A percentile compares a stretch with the other conserved stretches of the same genome.
Conservation (phyloP, 2,329 filamentous ascomycete species). For the Nemania sp. region DNA sequence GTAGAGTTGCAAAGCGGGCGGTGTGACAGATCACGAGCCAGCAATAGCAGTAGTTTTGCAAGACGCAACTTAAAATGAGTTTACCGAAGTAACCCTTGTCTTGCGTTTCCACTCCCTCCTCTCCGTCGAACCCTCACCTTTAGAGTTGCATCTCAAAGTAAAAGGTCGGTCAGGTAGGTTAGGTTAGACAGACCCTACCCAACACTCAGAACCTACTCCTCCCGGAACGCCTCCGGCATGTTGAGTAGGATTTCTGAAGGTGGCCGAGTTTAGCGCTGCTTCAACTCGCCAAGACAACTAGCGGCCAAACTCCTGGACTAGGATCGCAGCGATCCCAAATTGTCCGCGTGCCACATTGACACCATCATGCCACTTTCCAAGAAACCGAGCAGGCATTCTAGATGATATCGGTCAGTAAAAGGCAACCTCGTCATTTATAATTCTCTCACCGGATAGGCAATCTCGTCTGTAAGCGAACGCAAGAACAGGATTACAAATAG, state of each 20-base stretch:
- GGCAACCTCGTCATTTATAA: background rate
- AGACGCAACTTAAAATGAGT: background rate
- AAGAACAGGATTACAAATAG: background rate
- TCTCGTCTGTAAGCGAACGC: background rate
- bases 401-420: background rate
- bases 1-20: conserved; percentile 1
- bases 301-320: background rate
- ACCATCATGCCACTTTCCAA: no score
- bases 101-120: background rate
- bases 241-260: background rate
- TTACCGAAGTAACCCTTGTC: conserved; percentile 4
- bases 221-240: background rate
- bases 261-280: background rate
- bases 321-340: background rate
- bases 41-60: background rate
- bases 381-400: background rate
- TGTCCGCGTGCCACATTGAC: background rate
- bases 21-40: conserved; percentile 12
- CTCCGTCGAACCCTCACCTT: background rate
- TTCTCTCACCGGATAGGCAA: background rate
- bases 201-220: background rate
- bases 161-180: background rate
- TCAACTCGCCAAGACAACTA: background rate
- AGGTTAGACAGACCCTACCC: background rate
- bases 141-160: background rate